Conservation (phyloP, 192 early-diverging fungal species). For the Neocallimastix lanati region DNA sequence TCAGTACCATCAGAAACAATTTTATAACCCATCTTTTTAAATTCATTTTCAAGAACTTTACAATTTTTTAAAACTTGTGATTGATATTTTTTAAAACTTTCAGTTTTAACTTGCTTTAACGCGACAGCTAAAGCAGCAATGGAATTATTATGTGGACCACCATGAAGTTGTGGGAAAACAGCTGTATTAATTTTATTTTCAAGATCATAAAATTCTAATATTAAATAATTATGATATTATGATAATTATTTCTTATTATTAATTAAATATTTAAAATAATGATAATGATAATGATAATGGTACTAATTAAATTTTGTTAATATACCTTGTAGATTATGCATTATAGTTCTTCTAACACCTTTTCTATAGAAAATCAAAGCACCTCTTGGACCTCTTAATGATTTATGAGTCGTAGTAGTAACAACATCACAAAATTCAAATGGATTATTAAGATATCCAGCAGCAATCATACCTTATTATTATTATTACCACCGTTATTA, state of each 20-base stretch:
- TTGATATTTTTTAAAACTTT: conserved; percentile 82
- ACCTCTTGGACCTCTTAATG: conserved; percentile 91
- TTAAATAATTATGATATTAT: no score
- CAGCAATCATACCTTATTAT: conserved; percentile 74
- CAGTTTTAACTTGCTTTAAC: conserved; percentile 65
- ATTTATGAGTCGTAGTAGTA: conserved; percentile 98
- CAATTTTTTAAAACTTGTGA: conserved; percentile 76
- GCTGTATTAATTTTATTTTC: conserved; percentile 87
- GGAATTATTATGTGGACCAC: conserved; percentile 98
- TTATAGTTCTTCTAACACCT: conserved; percentile 83
- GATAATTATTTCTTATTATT: no score
- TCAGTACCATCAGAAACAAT: conserved; percentile 89
- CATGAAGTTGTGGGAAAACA: conserved; percentile 97
- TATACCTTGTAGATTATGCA: conserved; percentile 5
- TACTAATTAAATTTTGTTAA: no score
- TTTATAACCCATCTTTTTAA: conserved; percentile 50
- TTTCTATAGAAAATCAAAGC: conserved; percentile 98
- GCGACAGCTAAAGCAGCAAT: conserved; percentile 90
- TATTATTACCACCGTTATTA: no score
- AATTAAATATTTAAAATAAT: no score
- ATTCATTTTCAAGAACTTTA: conserved; percentile 66
- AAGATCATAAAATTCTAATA: conserved; percentile 52
- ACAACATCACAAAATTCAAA: conserved; percentile 91
- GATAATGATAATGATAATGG: no score
- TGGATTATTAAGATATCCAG: conserved; percentile 67